These are phyloP conservation scores for Epichloe gansuensis DNA, from an alignment of 2,329 filamentous ascomycete species.

Conservation along the genomic window DNA sequence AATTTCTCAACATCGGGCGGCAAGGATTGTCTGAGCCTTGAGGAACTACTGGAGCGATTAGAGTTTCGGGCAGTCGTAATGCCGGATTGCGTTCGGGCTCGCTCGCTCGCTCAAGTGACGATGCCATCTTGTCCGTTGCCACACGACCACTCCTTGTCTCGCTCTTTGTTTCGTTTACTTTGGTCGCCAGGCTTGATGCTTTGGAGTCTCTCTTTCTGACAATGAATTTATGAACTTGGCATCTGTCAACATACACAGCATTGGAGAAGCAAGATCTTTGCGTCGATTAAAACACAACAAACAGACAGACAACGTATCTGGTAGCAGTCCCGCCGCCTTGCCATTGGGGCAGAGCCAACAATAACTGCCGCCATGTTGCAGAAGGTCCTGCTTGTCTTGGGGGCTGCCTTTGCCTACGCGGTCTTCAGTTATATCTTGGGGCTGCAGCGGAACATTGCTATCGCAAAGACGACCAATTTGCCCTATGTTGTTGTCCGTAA, in stretches of 20 bases:
- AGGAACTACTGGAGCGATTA: neutral
- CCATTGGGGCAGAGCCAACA: neutral
- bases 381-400: constrained; percentile 22
- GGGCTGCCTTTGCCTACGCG: constrained; percentile 21
- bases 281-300: no score
- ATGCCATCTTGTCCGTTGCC: no score
- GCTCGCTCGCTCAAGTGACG: neutral
- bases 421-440: constrained; percentile 20
- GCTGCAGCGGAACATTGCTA: constrained; percentile 33
- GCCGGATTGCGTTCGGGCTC: neutral
- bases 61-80: neutral
- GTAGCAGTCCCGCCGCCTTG: neutral
- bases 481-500: constrained; percentile 42
- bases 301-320: neutral
- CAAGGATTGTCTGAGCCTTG: no score
- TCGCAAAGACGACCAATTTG: constrained; percentile 38
- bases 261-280: neutral
- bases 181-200: neutral
- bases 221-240: neutral
- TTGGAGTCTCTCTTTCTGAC: neutral
- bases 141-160: neutral
- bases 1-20: no score
- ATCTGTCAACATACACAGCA: neutral
- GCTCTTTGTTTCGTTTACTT: neutral
- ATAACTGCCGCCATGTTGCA: constrained; percentile 14